Percentiles rank a stretch among this genome's conserved stretches.
These are phyloP conservation scores for Chrysochromulina parva DNA, from an alignment of 78 protist genomes.

Conservation along the genomic window DNA sequence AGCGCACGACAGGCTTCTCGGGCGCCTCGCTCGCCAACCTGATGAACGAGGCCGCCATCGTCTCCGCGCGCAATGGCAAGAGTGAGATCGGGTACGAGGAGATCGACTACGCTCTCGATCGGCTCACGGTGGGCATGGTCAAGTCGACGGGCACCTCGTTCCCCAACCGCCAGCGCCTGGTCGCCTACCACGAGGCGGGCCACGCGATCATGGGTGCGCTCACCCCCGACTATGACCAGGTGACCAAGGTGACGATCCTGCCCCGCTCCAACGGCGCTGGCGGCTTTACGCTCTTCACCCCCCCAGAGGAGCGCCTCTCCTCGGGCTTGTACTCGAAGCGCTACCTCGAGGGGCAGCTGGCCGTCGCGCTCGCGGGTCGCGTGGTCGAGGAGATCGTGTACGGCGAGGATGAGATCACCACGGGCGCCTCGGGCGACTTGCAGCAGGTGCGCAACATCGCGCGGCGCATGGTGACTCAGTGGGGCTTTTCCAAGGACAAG, in stretches of 20 bases:
- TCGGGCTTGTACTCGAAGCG: not conserved
- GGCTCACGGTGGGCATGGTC: conserved; percentile 42
- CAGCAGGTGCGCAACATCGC: conserved; percentile 71
- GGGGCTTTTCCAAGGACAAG: conserved; percentile 47
- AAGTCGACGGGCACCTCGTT: not conserved
- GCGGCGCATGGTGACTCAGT: conserved; percentile 49
- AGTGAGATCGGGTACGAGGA: conserved; percentile 29
- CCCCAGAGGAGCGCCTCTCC: not conserved
- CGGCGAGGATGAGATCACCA: conserved; percentile 17
- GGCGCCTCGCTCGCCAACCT: conserved; percentile 54
- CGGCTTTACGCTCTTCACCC: conserved; percentile 12
- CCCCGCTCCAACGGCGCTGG: conserved; percentile 23
- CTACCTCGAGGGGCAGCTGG: not conserved
- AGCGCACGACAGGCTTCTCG: conserved; percentile 58
- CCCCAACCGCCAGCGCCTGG: not conserved
- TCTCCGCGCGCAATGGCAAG: conserved; percentile 50
- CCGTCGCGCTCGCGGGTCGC: conserved; percentile 23
- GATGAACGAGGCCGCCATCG: conserved; percentile 67
- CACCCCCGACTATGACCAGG: not conserved
- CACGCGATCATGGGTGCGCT: conserved; percentile 37
- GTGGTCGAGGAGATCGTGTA: conserved; percentile 5
- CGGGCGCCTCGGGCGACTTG: conserved; percentile 22
- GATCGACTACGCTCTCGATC: conserved; percentile 52
- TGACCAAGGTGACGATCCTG: conserved; percentile 6
- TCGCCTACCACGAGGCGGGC: conserved; percentile 39